Evolutionary conservation across 2,329 filamentous ascomycete genomes (phyloP).

Genomic region (Fusarium tanahbumbuense): DNA sequence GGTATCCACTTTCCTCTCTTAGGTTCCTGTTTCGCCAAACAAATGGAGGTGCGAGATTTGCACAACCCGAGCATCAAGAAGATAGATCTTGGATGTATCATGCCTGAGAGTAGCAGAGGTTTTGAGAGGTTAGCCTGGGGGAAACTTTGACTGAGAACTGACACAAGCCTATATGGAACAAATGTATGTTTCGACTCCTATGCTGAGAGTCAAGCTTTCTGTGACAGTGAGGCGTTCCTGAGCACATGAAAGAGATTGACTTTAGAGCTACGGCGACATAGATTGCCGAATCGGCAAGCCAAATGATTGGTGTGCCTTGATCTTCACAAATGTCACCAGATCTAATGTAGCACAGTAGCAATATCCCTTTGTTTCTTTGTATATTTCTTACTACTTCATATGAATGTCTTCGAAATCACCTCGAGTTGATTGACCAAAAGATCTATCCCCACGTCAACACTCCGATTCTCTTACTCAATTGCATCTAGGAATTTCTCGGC

Average conservation of each 20-base stretch:
- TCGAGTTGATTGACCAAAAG: background rate
- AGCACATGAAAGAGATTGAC: background rate
- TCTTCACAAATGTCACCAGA: background rate
- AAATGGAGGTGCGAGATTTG: background rate
- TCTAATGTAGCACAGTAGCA: background rate
- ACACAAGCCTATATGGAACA: background rate
- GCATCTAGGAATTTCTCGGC: conserved; percentile 29
- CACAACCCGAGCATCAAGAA: background rate
- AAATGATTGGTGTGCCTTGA: conserved; percentile 12
- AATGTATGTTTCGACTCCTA: background rate
- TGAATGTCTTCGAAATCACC: background rate
- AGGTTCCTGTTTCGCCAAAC: background rate
- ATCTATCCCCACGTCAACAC: background rate
- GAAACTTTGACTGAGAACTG: background rate
- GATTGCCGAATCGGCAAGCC: conserved; percentile 8
- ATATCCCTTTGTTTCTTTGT: background rate
- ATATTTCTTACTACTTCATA: background rate
- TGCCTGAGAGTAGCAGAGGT: background rate
- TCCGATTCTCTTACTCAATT: conserved; percentile 17
- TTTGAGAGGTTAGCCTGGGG: background rate
- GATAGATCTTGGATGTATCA: background rate
- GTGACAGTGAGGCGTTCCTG: background rate
- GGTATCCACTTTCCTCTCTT: background rate
- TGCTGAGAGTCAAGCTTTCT: background rate
- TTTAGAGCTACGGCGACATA: conserved; percentile 6